Base-by-base conservation (phyloP, 23 red algal genomes). In the Cyanidium caldarium region DNA sequence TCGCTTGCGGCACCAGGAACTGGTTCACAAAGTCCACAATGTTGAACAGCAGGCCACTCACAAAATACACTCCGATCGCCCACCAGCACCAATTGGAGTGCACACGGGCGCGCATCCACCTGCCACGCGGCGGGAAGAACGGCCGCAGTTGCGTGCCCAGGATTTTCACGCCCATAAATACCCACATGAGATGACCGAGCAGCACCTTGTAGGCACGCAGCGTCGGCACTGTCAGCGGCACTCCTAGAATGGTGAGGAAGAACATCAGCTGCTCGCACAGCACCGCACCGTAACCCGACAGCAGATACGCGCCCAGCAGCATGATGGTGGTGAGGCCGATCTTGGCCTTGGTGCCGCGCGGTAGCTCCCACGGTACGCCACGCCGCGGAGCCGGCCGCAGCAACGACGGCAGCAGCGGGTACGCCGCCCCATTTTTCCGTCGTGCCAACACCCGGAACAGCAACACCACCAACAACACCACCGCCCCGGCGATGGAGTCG, bases 161-260 rank as follows among this genome's bases (percentile, higher is more conserved):
- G 65, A 98, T 98, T 14, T 83, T 80, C 46, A 88, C 69, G 17
- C 84, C 92, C 84, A 88, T 88, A 67, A 82, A 98, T 7, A 98
- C 92, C 92, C 92, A 98, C 80, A 98, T 87, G 7, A 98, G 70
- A 75, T 98, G 92, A 5, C 92, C 92, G 1, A 88, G 67, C 14
- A 98, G 67, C 26, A 98, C 92, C 44, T 98, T 98, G 84, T 80
- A 98, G 25, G 92, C 92, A 31, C 92, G 79, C 16, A 83, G 73
- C 19, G 92, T 89, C 23, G 92, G 77, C 0, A 86, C 69, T 21
- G 92, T 98, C 21, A 98, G 71, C 65, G 92, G 92, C 25, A 98
- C 70, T 26, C 92, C 92, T 30, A 72, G 68, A 0, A 78, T 80
- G 5, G 83, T 76, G 12, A 88, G 30, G 37, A 88, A 40, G 61